phyloP scores from a whole-genome alignment of 345 rosid genomes.

The Arabis alpina region DNA sequence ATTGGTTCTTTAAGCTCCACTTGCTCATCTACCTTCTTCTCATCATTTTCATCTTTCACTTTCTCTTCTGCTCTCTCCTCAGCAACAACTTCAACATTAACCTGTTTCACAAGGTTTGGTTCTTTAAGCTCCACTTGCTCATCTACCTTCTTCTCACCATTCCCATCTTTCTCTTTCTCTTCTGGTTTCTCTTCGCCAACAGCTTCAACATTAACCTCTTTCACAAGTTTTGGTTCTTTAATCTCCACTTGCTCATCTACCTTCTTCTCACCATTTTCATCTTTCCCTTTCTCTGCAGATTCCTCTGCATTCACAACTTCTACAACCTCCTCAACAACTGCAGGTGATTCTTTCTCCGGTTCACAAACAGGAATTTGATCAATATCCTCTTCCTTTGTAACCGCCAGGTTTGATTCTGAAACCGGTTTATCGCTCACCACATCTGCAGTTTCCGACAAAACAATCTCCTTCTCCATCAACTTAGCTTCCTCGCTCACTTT shows the following conservation, averaged over 20 bases:
- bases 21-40: constrained; percentile 30
- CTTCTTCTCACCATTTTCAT: constrained; percentile 37
- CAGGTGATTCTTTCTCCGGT: constrained; percentile 31
- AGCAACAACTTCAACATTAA: not conserved
- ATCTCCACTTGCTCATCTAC: constrained; percentile 33
- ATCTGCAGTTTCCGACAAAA: constrained; percentile 12
- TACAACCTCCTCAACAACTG: not conserved
- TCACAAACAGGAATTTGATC: constrained; percentile 26
- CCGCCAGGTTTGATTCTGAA: constrained; percentile 15
- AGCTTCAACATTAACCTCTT: constrained; percentile 3
- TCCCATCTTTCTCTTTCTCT: constrained; percentile 22
- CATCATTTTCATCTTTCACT: constrained; percentile 26
- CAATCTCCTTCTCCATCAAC: constrained; percentile 40
- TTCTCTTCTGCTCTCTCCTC: constrained; percentile 20
- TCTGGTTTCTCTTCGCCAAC: constrained; percentile 22
- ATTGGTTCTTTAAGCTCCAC: constrained; percentile 25
- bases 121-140: constrained; percentile 29
- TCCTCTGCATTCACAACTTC: constrained; percentile 28
- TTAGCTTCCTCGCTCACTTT: constrained; percentile 34
- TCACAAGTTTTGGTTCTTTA: constrained; percentile 28
- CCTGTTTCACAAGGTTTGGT: constrained; percentile 22
- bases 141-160: constrained; percentile 27
- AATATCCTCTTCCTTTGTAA: constrained; percentile 16
- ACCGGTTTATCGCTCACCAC: constrained; percentile 23
- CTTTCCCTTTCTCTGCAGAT: constrained; percentile 24